Percentiles rank a stretch among this genome's conserved stretches.
phyloP scores from a whole-genome alignment of 2,329 filamentous ascomycete genomes.

The Zymoseptoria crescenta region DNA sequence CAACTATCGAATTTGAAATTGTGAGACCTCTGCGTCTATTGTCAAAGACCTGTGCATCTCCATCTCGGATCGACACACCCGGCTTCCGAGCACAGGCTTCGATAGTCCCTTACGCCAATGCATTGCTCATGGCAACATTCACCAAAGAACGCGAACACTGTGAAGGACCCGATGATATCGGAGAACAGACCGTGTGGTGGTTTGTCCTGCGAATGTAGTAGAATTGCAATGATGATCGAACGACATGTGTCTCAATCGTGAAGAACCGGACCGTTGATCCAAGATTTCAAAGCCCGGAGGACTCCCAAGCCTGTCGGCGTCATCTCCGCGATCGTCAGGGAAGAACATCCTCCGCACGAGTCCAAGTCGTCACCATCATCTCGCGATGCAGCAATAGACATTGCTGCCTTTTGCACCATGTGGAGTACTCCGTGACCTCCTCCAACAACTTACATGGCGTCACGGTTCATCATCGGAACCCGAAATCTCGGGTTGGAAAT shows the following conservation, averaged over 20 bases:
- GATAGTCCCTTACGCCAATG: neutral
- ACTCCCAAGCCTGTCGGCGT: neutral
- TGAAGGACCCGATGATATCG: neutral
- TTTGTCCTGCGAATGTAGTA: neutral
- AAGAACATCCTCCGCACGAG: neutral
- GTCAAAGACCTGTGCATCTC: neutral
- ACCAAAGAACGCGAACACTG: neutral
- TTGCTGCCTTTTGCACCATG: neutral
- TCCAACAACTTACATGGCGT: no score
- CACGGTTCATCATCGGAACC: no score
- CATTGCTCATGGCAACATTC: neutral
- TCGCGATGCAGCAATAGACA: neutral
- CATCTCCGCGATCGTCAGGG: neutral
- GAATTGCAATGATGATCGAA: neutral
- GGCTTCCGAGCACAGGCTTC: neutral
- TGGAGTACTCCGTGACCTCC: neutral
- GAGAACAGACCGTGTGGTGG: no score
- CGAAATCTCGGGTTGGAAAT: neutral
- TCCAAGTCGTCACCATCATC: neutral
- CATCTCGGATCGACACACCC: neutral
- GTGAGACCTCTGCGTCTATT: neutral
- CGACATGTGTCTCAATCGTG: neutral
- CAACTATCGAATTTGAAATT: neutral
- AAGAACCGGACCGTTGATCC: neutral
- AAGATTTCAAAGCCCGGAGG: neutral